These are phyloP conservation scores for Dispira parvispora DNA, from an alignment of 192 early-diverging fungal genomes.

Conservation along the genomic window DNA sequence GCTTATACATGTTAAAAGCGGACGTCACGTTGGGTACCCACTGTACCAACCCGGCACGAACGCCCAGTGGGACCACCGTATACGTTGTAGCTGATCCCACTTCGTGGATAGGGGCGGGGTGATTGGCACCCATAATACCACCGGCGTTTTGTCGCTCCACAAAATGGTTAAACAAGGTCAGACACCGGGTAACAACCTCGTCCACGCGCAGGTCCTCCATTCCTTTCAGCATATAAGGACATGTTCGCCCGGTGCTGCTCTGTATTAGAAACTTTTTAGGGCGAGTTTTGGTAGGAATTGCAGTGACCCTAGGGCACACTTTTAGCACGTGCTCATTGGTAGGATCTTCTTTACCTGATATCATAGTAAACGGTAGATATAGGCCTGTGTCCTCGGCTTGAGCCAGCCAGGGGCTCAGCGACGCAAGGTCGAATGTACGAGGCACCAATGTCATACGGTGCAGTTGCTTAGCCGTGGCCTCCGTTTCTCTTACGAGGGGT, in stretches of 20 bases:
- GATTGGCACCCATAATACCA: background rate
- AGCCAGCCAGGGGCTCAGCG: background rate
- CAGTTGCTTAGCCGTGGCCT: background rate
- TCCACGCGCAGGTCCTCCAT: conserved; percentile 85
- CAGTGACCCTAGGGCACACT: background rate
- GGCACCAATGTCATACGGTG: background rate
- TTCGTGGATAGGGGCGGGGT: background rate
- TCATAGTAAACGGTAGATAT: background rate
- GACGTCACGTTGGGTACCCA: conserved; percentile 68
- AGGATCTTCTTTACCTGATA: background rate
- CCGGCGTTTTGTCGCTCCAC: background rate
- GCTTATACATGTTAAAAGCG: conserved; percentile 32
- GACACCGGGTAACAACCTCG: conserved; percentile 70
- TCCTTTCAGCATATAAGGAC: conserved; percentile 81
- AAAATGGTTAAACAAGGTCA: conserved; percentile 20
- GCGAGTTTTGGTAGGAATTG: background rate
- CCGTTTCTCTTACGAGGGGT: background rate
- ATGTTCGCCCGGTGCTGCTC: conserved; percentile 32
- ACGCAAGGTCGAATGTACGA: background rate
- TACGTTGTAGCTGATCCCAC: conserved; percentile 12
- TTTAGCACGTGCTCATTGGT: background rate
- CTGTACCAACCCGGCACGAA: conserved; percentile 79
- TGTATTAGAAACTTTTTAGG: background rate
- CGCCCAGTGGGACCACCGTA: conserved; percentile 63
- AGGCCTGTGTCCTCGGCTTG: background rate